A percentile compares a stretch with the other conserved stretches of the same genome.
phyloP scores from a whole-genome alignment of 1,284 basidiomycete genomes.

The Rhodotorula sp. region DNA sequence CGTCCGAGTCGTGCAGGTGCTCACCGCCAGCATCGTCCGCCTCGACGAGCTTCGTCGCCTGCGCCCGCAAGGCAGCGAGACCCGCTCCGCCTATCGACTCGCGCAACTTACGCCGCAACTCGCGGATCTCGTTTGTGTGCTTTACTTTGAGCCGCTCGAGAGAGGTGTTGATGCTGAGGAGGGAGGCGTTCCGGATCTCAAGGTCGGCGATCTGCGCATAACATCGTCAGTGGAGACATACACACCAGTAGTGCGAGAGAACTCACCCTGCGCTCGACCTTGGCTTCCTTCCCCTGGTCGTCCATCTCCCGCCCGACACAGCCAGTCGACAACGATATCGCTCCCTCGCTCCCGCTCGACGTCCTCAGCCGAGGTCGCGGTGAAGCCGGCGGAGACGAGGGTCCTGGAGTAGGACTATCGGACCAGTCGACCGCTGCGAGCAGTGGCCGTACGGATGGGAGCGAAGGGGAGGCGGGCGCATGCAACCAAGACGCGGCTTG shows the following conservation, averaged over 20 bases:
- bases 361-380: no score
- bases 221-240: neutral
- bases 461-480: neutral
- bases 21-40: conserved; percentile 5
- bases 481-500: neutral
- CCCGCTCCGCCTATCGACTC: conserved; percentile 23
- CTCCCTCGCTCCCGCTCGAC: conserved; percentile 7
- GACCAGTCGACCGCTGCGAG: conserved; percentile 11
- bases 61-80: neutral
- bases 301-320: conserved; percentile 4
- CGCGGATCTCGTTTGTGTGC: conserved; percentile 49
- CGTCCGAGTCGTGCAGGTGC: neutral
- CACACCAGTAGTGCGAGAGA: neutral
- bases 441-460: neutral
- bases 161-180: conserved; percentile 51
- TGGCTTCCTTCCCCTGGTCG: conserved; percentile 24
- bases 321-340: neutral
- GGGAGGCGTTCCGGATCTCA: conserved; percentile 52
- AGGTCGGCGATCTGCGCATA: conserved; percentile 49
- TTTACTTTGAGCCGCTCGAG: conserved; percentile 50
- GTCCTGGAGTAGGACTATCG: no score
- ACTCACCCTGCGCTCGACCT: conserved; percentile 27
- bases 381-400: no score
- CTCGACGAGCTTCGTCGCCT: conserved; percentile 3
- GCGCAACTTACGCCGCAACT: conserved; percentile 39